Evolutionary conservation across 192 early-diverging fungal species (phyloP).

Genomic region (Spizellomyces punctatus): DNA sequence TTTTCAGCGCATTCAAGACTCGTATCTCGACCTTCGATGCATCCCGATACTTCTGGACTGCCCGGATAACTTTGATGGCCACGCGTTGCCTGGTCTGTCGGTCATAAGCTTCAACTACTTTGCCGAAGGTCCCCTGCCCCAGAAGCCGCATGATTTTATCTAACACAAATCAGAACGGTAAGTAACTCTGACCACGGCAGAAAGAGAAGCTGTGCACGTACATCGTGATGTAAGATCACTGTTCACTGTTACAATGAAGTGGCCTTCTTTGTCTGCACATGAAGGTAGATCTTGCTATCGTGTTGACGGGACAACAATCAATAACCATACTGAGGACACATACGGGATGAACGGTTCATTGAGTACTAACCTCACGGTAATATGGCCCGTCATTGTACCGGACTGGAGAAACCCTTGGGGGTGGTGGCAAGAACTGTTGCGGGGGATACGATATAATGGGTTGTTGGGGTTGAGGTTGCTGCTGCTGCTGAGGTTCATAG

Average conservation of each 20-base stretch:
- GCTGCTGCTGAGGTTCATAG: background rate
- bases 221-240: slow-evolving; percentile 79
- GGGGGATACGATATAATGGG: background rate
- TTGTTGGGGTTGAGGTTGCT: background rate
- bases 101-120: slow-evolving; percentile 90
- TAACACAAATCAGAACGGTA: slow-evolving; percentile 29
- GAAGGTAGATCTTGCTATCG: slow-evolving; percentile 6
- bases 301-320: background rate
- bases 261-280: slow-evolving; percentile 91
- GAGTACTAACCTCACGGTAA: background rate
- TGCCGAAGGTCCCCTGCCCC: slow-evolving; percentile 98
- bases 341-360: background rate
- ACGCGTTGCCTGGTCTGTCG: slow-evolving; percentile 33
- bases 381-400: background rate
- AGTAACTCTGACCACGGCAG: background rate
- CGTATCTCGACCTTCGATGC: slow-evolving; percentile 88
- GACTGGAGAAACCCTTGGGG: background rate
- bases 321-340: background rate
- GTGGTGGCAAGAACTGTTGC: background rate
- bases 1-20: slow-evolving; percentile 78
- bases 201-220: slow-evolving; percentile 34
- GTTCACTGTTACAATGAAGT: slow-evolving; percentile 78
- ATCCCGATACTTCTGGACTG: slow-evolving; percentile 92
- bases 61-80: slow-evolving; percentile 94
- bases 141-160: slow-evolving; percentile 82